A percentile compares a stretch with the other conserved stretches of the same genome.
phyloP scores from a whole-genome alignment of 2,329 filamentous ascomycete species.

The Aspergillus sp. region DNA sequence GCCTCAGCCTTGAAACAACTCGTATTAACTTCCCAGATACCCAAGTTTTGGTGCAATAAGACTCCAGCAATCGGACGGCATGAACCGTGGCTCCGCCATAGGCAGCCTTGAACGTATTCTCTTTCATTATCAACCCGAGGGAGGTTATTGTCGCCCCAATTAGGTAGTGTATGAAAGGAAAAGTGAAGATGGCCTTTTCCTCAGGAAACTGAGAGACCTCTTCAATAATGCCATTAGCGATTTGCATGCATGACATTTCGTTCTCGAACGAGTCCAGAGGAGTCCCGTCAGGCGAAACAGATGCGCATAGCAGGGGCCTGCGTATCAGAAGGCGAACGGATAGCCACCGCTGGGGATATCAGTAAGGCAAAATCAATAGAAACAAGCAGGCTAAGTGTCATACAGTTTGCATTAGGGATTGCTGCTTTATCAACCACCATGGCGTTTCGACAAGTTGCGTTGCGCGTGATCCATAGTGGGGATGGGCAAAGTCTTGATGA shows the following conservation, averaged over 20 bases:
- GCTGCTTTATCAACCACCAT: slow-evolving; percentile 26
- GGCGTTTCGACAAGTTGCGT: background rate
- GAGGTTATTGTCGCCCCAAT: slow-evolving; percentile 24
- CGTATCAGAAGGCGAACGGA: slow-evolving; percentile 23
- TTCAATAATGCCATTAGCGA: slow-evolving; percentile 20
- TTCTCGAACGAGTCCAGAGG: slow-evolving; percentile 19
- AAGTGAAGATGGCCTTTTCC: slow-evolving; percentile 23
- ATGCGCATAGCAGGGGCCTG: slow-evolving; percentile 21
- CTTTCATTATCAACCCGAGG: slow-evolving; percentile 23
- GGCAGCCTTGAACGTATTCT: slow-evolving; percentile 16
- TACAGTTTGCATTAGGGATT: slow-evolving; percentile 27
- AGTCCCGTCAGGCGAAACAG: background rate
- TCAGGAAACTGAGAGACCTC: slow-evolving; percentile 23
- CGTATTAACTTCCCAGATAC: slow-evolving; percentile 24
- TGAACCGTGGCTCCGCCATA: slow-evolving; percentile 19
- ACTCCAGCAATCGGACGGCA: slow-evolving; percentile 17
- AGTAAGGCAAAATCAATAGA: background rate
- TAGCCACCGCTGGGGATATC: slow-evolving; percentile 21
- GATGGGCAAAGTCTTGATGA: slow-evolving; percentile 17
- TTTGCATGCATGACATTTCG: slow-evolving; percentile 24
- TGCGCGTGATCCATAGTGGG: slow-evolving; percentile 5
- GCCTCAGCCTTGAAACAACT: slow-evolving; percentile 20
- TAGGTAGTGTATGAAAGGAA: slow-evolving; percentile 27
- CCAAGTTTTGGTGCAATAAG: slow-evolving; percentile 27
- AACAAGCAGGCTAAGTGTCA: background rate